Evolutionary conservation across 2,329 filamentous ascomycete genomes (phyloP).

Genomic region (Pestalotiopsis sp.): DNA sequence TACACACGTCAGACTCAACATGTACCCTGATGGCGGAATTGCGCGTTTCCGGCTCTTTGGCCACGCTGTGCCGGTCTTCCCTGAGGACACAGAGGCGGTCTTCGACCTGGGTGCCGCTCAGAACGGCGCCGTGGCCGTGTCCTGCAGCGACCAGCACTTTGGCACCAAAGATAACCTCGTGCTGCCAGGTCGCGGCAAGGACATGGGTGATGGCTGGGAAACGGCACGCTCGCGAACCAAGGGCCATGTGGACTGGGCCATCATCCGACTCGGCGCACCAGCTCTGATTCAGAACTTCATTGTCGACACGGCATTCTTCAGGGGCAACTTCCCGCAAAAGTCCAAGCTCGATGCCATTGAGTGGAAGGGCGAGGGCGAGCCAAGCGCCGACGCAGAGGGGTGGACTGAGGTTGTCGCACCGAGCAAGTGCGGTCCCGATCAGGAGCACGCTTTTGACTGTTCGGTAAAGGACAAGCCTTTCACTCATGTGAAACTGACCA

Average conservation of each 20-base stretch:
- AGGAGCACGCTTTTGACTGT: slow-evolving; percentile 68
- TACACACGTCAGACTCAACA: slow-evolving; percentile 79
- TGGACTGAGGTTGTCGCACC: slow-evolving; percentile 70
- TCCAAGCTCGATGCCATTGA: slow-evolving; percentile 67
- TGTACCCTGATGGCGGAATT: slow-evolving; percentile 87
- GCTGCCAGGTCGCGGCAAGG: slow-evolving; percentile 75
- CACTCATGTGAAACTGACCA: slow-evolving; percentile 86
- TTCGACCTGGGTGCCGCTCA: slow-evolving; percentile 79
- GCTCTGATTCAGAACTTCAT: slow-evolving; percentile 68
- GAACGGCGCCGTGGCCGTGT: slow-evolving; percentile 75
- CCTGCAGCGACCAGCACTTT: slow-evolving; percentile 84
- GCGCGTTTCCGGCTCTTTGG: slow-evolving; percentile 80
- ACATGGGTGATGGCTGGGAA: slow-evolving; percentile 91
- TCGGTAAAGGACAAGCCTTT: slow-evolving; percentile 61
- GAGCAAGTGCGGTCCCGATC: slow-evolving; percentile 72
- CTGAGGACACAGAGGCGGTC: slow-evolving; percentile 63
- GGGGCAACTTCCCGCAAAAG: slow-evolving; percentile 82
- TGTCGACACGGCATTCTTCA: slow-evolving; percentile 81
- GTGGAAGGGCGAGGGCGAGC: slow-evolving; percentile 57
- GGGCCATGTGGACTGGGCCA: slow-evolving; percentile 79
- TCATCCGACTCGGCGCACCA: slow-evolving; percentile 71
- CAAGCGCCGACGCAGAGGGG: slow-evolving; percentile 54
- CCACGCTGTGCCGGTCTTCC: slow-evolving; percentile 75
- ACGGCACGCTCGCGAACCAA: slow-evolving; percentile 73
- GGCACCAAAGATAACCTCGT: slow-evolving; percentile 80